Conservation (phyloP, 2,329 filamentous ascomycete species). For the Fusarium abutilonis region DNA sequence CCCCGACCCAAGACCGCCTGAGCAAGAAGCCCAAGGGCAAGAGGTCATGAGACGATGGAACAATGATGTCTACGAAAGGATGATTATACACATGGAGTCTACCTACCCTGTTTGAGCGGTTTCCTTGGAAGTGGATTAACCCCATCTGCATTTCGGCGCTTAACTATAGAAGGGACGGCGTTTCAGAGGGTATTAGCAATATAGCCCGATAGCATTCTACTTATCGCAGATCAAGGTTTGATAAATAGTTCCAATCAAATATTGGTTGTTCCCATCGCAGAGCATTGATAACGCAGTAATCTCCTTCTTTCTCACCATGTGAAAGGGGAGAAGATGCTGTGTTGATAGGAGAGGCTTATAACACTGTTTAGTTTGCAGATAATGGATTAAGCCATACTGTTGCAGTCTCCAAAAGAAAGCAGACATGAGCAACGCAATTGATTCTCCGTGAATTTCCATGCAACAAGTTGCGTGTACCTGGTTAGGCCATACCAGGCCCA, state of each 20-base stretch:
- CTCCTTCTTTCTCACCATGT: neutral
- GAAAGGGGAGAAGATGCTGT: too few relatives aligned
- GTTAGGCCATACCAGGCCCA: neutral
- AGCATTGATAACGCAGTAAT: neutral
- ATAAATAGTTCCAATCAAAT: neutral
- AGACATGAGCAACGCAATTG: neutral
- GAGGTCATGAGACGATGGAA: slow-evolving; percentile 41
- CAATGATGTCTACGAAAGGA: slow-evolving; percentile 19
- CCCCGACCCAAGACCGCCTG: slow-evolving; percentile 62
- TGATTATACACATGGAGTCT: slow-evolving; percentile 12
- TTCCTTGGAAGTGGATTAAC: slow-evolving; percentile 6
- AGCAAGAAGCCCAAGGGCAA: slow-evolving; percentile 51
- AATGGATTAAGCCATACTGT: neutral
- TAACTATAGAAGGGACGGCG: slow-evolving; percentile 24
- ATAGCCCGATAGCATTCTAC: slow-evolving; percentile 4
- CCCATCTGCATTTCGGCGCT: slow-evolving; percentile 24
- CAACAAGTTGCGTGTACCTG: neutral
- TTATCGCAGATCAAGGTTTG: neutral
- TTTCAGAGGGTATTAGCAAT: slow-evolving; percentile 23
- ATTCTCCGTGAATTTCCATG: neutral
- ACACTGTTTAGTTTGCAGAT: neutral
- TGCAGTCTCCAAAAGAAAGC: neutral
- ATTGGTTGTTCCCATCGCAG: too few relatives aligned
- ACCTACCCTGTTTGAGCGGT: slow-evolving; percentile 24
- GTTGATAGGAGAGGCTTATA: neutral